Evolutionary conservation across 768 basidiomycete species (phyloP), one percentile per base, ranked within the genome.

Genomic region (Boletus pseudo-olivaceus): DNA sequence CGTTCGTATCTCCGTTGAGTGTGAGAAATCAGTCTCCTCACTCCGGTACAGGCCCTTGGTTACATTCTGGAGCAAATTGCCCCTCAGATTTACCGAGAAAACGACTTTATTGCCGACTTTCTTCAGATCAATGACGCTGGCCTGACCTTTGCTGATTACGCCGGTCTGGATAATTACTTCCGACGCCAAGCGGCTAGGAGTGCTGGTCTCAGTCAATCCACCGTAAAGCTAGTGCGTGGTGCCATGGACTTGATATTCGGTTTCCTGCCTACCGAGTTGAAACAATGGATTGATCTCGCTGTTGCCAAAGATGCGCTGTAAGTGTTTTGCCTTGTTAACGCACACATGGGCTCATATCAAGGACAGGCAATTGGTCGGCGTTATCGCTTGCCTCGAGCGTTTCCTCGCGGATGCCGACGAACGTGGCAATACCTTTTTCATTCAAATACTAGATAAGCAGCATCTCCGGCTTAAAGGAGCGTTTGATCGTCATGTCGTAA

Each of bases 221-320:
- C 93, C 27, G 66, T 76, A 54, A 94, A 95, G 73, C 80, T 95
- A 9, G 81, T 94, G 30, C 83, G 92, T 19, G 86, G 87, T 3
- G 91, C 93, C 29, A 84, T 98, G 88, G 96, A 98, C 60, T 73
- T 96, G 49, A 93, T 98, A 49, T 98, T 98, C 68, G 93, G 94
- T 8, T 98, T 96, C 75, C 73, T 98, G 17, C 86, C 88, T 3
- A 76, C 78, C 1, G 94, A 96, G 66, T 53, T 98, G 56, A 91
- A 88, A 70, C 73, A 76, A 23, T 98, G 93, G 93, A 75, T 94
- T 14, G 95, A 98, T 59, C 77, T 69, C 17, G 88, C 89, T 1
- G 63, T 95, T 39, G 78, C 80, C 33, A 85, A 81, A 60, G 95
- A 97, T 67, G 77, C 72, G 55, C 75, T 95, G 95, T 94, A 67